These are phyloP conservation scores for Penstemon barbatus DNA, from an alignment of 257 asterid genomes.

Conservation along the genomic window DNA sequence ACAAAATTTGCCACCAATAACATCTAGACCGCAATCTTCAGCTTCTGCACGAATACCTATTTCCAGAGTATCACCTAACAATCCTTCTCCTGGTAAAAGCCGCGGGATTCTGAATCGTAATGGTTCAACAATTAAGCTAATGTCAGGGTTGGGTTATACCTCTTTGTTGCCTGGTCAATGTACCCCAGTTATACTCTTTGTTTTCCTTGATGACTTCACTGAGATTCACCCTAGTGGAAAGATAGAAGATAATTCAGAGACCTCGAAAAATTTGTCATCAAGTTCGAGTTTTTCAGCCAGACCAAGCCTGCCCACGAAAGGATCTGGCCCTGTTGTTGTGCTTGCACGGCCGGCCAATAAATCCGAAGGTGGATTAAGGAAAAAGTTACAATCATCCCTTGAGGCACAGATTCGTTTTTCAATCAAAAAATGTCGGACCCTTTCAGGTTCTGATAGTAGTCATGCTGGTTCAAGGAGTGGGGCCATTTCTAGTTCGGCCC, in stretches of 20 bases:
- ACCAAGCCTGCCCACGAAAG: slow-evolving; percentile 61
- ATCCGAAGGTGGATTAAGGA: slow-evolving; percentile 67
- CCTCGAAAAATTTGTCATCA: slow-evolving; percentile 41
- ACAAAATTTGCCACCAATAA: slow-evolving; percentile 40
- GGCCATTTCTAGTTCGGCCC: slow-evolving; percentile 47
- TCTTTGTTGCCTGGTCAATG: slow-evolving; percentile 90
- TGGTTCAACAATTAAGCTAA: slow-evolving; percentile 51
- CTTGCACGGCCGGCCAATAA: slow-evolving; percentile 75
- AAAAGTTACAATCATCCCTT: slow-evolving; percentile 92
- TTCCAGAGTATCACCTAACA: slow-evolving; percentile 50
- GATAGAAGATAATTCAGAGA: slow-evolving; percentile 56
- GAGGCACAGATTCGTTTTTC: slow-evolving; percentile 95
- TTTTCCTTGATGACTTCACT: slow-evolving; percentile 77
- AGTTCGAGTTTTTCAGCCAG: slow-evolving; percentile 43
- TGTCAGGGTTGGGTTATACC: slow-evolving; percentile 77
- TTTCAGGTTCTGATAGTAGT: slow-evolving; percentile 70
- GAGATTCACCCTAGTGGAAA: slow-evolving; percentile 52
- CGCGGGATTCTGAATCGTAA: slow-evolving; percentile 64
- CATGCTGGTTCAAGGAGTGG: slow-evolving; percentile 63
- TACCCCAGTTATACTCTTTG: slow-evolving; percentile 83
- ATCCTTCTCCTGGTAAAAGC: slow-evolving; percentile 70
- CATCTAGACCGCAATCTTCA: slow-evolving; percentile 50
- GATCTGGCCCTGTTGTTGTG: slow-evolving; percentile 74
- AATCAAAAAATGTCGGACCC: slow-evolving; percentile 79
- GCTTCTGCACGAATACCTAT: slow-evolving; percentile 49